phyloP scores from a whole-genome alignment of 345 rosid species.

The Citrus sinensis region DVS_A1.0 CM039163.1:51905001-51905500 shows the following conservation, averaged over 20 bases:
- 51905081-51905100: no score
- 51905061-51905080: no score
- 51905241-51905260: conserved; percentile 24
- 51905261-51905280: conserved; percentile 22
- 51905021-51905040: no score
- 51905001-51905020: background rate
- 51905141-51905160: background rate
- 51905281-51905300: conserved; percentile 19
- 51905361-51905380: background rate
- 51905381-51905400: background rate
- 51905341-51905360: conserved; percentile 42
- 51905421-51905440: no score
- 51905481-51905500: no score
- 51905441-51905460: no score
- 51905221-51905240: conserved; percentile 38
- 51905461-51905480: no score
- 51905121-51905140: background rate
- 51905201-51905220: conserved; percentile 1
- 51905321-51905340: conserved; percentile 15
- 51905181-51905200: no score
- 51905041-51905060: no score
- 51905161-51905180: background rate
- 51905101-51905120: no score
- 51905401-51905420: background rate
- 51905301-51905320: conserved; percentile 8